Conservation (phyloP, 139 green algal genomes). For the Chloropicon primus region DNA sequence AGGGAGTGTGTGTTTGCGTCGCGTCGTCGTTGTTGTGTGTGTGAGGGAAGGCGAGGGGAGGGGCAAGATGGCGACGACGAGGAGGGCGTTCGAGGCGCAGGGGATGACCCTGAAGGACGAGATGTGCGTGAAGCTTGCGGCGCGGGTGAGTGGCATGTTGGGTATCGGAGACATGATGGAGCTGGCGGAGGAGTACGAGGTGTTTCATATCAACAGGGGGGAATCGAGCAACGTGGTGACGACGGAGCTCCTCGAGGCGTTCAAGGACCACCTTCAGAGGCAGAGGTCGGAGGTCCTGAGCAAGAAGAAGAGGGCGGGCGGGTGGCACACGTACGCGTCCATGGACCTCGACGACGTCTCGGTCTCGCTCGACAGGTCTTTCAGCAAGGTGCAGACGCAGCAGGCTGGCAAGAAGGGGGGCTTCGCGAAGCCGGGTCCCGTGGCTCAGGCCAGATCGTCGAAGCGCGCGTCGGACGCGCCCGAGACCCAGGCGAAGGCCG, state of each 20-base stretch:
- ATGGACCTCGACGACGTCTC: not conserved
- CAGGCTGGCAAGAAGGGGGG: not conserved
- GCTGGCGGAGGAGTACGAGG: not conserved
- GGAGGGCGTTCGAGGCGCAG: not conserved
- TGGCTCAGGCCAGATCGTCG: not conserved
- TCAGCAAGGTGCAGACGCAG: not conserved
- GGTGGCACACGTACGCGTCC: not conserved
- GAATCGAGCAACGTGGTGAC: not conserved
- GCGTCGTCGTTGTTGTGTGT: too few species aligned
- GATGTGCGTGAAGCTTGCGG: not conserved
- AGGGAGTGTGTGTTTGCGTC: too few species aligned
- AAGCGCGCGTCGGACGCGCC: not conserved
- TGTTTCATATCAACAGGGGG: not conserved
- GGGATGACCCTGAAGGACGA: not conserved
- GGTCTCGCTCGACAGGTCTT: not conserved
- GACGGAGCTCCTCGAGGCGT: not conserved
- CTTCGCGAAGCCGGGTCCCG: not conserved
- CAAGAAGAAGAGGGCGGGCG: not conserved
- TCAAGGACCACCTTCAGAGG: not conserved
- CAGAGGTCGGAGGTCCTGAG: not conserved
- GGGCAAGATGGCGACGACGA: too few species aligned
- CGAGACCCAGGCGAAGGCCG: not conserved
- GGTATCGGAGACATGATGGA: not conserved
- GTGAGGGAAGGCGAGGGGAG: too few species aligned
- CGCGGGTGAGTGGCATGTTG: not conserved